Percentiles rank a stretch among this genome's conserved stretches.
Conservation (phyloP, 2,329 filamentous ascomycete species). For the Dothistroma pini region DNA sequence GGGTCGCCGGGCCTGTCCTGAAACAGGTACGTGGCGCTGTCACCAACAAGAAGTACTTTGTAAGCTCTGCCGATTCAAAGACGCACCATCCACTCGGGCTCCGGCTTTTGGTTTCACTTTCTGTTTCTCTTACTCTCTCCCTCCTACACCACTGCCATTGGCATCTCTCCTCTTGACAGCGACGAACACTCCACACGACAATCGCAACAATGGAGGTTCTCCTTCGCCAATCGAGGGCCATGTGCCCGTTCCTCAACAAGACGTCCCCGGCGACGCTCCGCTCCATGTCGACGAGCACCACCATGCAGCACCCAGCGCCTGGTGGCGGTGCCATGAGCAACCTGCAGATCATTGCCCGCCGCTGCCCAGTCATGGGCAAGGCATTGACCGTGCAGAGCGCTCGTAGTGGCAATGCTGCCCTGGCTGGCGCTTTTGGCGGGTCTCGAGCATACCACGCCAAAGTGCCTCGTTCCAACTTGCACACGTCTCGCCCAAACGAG, state of each 20-base stretch:
- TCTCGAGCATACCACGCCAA: constrained; percentile 47
- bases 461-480: constrained; percentile 67
- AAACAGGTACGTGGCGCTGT: not conserved
- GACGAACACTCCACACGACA: not conserved
- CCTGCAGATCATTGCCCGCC: constrained; percentile 86
- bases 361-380: constrained; percentile 99
- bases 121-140: not conserved
- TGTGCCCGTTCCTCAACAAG: constrained; percentile 97
- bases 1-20: not conserved
- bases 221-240: constrained; percentile 88
- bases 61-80: constrained; percentile 2
- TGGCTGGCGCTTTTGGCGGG: constrained; percentile 50
- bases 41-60: not conserved
- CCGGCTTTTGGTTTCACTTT: not conserved
- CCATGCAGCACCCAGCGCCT: constrained; percentile 56
- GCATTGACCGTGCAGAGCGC: constrained; percentile 72
- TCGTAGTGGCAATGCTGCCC: constrained; percentile 45
- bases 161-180: not conserved
- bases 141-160: constrained; percentile 2
- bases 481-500: constrained; percentile 73
- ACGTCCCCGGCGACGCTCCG: constrained; percentile 89
- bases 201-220: constrained; percentile 76
- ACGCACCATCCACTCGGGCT: not conserved
- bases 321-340: constrained; percentile 95
- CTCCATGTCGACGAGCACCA: constrained; percentile 73